Conservation (phyloP, 2,329 filamentous ascomycete species). For the Xylariaceae sp. region DNA sequence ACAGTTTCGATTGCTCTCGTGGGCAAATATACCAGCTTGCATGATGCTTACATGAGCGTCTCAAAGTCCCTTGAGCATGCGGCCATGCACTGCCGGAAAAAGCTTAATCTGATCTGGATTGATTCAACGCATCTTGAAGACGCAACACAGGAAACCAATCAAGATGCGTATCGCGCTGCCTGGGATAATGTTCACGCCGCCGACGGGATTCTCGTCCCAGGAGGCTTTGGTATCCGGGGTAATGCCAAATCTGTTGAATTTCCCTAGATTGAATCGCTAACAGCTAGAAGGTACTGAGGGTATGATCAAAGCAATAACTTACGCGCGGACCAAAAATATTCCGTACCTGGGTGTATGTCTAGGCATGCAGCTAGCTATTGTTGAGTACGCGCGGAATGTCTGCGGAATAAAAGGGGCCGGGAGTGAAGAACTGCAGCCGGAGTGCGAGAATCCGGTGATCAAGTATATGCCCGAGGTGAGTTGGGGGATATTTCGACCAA, state of each 20-base stretch:
- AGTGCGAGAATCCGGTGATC: conserved; percentile 70
- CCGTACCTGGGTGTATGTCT: conserved; percentile 91
- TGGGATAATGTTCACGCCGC: conserved; percentile 81
- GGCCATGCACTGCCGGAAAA: conserved; percentile 81
- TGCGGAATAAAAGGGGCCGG: conserved; percentile 62
- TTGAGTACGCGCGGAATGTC: conserved; percentile 81
- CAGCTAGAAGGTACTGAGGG: conserved; percentile 46
- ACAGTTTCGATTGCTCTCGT: conserved; percentile 82
- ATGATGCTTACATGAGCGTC: conserved; percentile 86
- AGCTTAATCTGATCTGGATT: conserved; percentile 80
- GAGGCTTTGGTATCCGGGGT: conserved; percentile 68
- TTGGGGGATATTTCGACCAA: background rate
- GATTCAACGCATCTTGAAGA: conserved; percentile 84
- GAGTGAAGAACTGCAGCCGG: conserved; percentile 58
- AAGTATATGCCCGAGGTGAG: conserved; percentile 84
- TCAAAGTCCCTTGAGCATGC: conserved; percentile 88
- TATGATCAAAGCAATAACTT: conserved; percentile 86
- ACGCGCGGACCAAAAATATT: conserved; percentile 78
- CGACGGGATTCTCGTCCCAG: conserved; percentile 68
- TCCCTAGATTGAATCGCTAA: background rate
- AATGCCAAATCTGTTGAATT: background rate
- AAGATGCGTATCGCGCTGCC: conserved; percentile 78
- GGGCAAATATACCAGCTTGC: conserved; percentile 85
- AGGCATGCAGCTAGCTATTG: conserved; percentile 90
- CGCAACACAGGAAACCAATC: conserved; percentile 60